A percentile compares a stretch with the other conserved stretches of the same genome.
Conservation (phyloP, 257 asterid genomes). For the Rhazya stricta region DNA sequence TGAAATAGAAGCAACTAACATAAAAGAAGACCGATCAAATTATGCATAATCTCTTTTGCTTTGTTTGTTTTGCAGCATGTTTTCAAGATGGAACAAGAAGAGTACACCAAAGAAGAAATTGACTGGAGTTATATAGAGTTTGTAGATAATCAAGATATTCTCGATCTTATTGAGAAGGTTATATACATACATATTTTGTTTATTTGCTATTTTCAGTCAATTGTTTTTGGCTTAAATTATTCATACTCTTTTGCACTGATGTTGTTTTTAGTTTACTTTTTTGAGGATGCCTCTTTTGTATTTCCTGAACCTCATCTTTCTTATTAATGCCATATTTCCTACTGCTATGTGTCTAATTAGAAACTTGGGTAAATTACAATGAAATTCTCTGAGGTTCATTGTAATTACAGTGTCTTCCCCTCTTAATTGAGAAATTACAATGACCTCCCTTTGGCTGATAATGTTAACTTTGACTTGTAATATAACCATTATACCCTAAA, state of each 20-base stretch:
- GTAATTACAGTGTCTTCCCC: no score
- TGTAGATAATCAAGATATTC: slow-evolving; percentile 84
- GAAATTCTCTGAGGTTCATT: no score
- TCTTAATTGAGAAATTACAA: no score
- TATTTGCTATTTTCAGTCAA: background rate
- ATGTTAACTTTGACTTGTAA: no score
- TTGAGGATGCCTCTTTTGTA: background rate
- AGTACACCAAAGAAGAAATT: slow-evolving; percentile 81
- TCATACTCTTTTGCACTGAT: background rate
- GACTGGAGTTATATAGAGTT: slow-evolving; percentile 93
- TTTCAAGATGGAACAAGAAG: slow-evolving; percentile 97
- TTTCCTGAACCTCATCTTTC: background rate
- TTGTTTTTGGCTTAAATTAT: background rate
- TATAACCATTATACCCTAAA: no score
- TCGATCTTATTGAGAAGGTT: slow-evolving; percentile 95
- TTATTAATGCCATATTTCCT: background rate
- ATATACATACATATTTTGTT: slow-evolving; percentile 1
- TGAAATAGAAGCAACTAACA: background rate
- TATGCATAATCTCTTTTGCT: slow-evolving; percentile 7
- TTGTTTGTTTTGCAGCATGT: slow-evolving; percentile 68
- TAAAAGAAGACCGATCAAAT: slow-evolving; percentile 8
- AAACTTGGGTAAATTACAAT: no score
- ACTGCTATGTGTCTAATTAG: background rate
- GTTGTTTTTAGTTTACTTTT: background rate
- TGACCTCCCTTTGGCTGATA: no score